A percentile compares a stretch with the other conserved stretches of the same genome.
These are phyloP conservation scores for Myxozyma neglecta DNA, from an alignment of 805 yeast species.

Conservation along the genomic window DNA sequence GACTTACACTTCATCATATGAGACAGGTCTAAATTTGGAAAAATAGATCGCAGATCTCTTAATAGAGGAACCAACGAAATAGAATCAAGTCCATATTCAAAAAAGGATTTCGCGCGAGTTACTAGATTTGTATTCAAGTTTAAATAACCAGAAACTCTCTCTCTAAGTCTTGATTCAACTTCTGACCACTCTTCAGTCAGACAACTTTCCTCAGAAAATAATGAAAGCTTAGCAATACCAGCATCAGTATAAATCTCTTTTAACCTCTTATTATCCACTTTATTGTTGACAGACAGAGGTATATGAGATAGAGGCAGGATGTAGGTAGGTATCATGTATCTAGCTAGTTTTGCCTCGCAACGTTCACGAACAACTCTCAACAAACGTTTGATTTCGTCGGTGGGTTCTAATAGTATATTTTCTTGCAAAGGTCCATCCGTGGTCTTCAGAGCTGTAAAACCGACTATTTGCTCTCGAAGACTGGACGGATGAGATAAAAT, in stretches of 20 bases:
- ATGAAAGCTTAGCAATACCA: background rate
- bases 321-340: constrained; percentile 35
- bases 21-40: constrained; percentile 2
- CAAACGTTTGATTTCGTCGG: background rate
- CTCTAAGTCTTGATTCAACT: constrained; percentile 16
- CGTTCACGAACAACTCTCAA: background rate
- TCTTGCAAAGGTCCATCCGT: background rate
- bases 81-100: constrained; percentile 36
- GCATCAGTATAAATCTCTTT: constrained; percentile 9
- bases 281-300: constrained; percentile 34
- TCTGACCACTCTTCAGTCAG: constrained; percentile 5
- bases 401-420: background rate
- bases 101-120: constrained; percentile 20
- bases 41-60: constrained; percentile 9
- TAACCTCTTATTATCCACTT: constrained; percentile 29
- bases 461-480: constrained; percentile 30
- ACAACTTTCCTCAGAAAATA: background rate
- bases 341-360: constrained; percentile 23
- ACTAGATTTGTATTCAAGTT: background rate
- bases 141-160: constrained; percentile 1
- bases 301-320: constrained; percentile 24
- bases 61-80: constrained; percentile 30
- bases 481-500: constrained; percentile 20
- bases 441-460: constrained; percentile 18
- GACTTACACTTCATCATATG: constrained; percentile 11